These are phyloP conservation scores for Fraxinus dipetala DNA, from an alignment of 305 asterid genomes.

Conservation along the genomic window DNA sequence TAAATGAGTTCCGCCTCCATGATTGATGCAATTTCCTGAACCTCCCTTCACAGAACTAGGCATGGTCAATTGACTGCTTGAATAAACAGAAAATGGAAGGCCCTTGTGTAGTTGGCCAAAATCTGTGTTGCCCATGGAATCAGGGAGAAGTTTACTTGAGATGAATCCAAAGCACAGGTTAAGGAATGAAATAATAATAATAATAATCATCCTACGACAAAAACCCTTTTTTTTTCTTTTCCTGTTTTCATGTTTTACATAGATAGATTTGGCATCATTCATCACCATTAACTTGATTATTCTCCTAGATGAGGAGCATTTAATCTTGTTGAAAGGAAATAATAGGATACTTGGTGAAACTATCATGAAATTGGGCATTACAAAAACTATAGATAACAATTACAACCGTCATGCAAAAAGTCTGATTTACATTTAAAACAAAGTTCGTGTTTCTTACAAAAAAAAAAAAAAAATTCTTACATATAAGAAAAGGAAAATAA, in stretches of 20 bases:
- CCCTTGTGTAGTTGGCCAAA: not conserved
- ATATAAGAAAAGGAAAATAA: not conserved
- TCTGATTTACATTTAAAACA: not conserved
- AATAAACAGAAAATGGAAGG: not conserved
- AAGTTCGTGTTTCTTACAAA: not conserved
- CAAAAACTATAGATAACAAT: not conserved
- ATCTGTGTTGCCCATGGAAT: not conserved
- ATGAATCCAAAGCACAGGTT: not conserved
- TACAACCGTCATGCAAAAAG: not conserved
- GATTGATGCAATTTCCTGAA: constrained; percentile 23
- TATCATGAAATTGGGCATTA: not conserved
- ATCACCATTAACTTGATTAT: not conserved
- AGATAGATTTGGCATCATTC: not conserved
- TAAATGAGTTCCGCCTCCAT: constrained; percentile 20
- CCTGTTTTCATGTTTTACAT: not conserved
- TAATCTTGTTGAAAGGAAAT: not conserved
- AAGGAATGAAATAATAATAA: not conserved
- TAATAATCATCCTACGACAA: not conserved
- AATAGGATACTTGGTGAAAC: not conserved
- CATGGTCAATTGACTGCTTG: not conserved
- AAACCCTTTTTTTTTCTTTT: not conserved
- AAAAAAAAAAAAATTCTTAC: not conserved
- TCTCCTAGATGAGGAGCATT: not conserved
- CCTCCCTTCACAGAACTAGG: not conserved
- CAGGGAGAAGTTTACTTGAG: not conserved